These are phyloP conservation scores for Phalaenopsis aphrodite DNA, from an alignment of 106 monocot genomes.

Conservation along the genomic window DNA sequence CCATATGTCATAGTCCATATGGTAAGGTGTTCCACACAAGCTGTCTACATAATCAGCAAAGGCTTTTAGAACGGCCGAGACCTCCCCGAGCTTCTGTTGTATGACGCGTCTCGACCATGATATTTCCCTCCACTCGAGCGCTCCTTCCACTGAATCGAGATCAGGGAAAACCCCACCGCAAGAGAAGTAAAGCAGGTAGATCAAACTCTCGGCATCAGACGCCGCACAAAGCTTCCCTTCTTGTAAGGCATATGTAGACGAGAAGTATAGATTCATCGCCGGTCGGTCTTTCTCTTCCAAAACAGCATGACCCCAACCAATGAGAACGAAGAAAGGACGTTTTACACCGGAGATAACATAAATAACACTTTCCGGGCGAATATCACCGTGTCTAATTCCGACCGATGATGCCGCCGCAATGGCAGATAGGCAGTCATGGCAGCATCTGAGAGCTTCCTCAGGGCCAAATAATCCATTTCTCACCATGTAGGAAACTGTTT, in stretches of 20 bases:
- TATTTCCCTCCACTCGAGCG: conserved; percentile 82
- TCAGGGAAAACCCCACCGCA: conserved; percentile 73
- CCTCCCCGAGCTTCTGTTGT: conserved; percentile 88
- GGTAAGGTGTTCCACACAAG: conserved; percentile 90
- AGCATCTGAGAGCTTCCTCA: conserved; percentile 81
- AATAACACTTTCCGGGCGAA: conserved; percentile 78
- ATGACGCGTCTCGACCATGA: conserved; percentile 84
- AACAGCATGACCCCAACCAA: conserved; percentile 94
- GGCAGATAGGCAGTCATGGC: conserved; percentile 88
- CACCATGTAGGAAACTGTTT: conserved; percentile 52
- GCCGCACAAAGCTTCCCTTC: conserved; percentile 87
- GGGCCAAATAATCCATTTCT: conserved; percentile 56
- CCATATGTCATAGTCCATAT: conserved; percentile 91
- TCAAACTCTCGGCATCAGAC: conserved; percentile 90
- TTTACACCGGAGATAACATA: conserved; percentile 30
- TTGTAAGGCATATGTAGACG: conserved; percentile 80
- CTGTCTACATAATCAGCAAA: conserved; percentile 98
- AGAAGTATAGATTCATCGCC: conserved; percentile 73
- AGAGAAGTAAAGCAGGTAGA: conserved; percentile 75
- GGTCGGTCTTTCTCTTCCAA: conserved; percentile 88
- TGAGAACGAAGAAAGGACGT: conserved; percentile 57
- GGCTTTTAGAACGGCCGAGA: conserved; percentile 89
- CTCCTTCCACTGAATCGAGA: conserved; percentile 81
- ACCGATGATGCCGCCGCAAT: conserved; percentile 55
- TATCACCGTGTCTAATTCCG: conserved; percentile 86